Evolutionary conservation across 805 yeast genomes (phyloP), one percentile per base, ranked within the genome.

Genomic region (Danielozyma ontarioensis): DNA sequence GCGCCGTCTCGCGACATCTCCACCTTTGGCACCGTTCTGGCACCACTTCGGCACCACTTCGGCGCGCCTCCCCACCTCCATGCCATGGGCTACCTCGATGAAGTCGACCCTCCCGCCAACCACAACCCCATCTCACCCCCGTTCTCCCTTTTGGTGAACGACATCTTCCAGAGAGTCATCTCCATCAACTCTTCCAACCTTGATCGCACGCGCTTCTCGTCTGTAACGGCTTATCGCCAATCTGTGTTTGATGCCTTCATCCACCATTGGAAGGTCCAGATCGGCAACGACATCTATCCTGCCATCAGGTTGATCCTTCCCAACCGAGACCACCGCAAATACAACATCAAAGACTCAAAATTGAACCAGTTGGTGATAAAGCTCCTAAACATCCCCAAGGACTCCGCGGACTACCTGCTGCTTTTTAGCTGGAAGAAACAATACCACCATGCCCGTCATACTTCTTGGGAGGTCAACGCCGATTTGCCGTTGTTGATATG

Each of bases 231-330:
- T 13, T 44, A 46, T 17, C 44, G 44, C 21, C 32, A 40, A 5
- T 28, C 32, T 27, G 34, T 46, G 4, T 40, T 65, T 17, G 49
- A 48, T 24, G 27, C 44, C 18, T 66, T 64, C 36, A 44, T 66
- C 23, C 37, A 45, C 12, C 36, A 55, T 4, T 64, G 57, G 51
- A 51, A 52, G 28, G 54, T 55, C 13, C 70, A 64, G 36, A 55
- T 65, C 14, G 71, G 71, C 8, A 26, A 36, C 25, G 59, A 88
- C 52, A 68, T 88, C 3, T 78, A 70, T 44, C 89, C 90, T 0
- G 80, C 80, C 1, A 64, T 83, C 12, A 60, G 78, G 21, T 62
- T 88, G 30, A 61, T 72, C 2, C 54, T 82, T 17, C 87, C 94
- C 0, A 70, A 76, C 33, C 64, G 76, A 32, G 95, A 85, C 44